phyloP scores from a whole-genome alignment of 805 yeast species.

The Metschnikowia aberdeeniae region DNA sequence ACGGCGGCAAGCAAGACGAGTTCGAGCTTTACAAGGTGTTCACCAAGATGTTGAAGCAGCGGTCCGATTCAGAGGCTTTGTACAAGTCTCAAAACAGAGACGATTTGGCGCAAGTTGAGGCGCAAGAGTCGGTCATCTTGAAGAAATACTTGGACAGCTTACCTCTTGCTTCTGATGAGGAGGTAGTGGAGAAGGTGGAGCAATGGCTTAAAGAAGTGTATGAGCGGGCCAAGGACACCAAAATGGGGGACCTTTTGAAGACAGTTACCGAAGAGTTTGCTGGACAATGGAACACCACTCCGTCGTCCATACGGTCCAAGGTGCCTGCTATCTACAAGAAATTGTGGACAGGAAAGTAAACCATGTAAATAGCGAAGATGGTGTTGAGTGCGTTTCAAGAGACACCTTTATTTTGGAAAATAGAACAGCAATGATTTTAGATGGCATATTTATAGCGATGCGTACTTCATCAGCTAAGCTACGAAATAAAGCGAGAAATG shows the following conservation, averaged over 20 bases:
- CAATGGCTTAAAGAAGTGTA: conserved; percentile 19
- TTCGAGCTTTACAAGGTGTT: conserved; percentile 17
- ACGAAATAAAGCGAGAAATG: no score
- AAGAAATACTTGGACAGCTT: conserved; percentile 34
- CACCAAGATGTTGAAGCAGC: conserved; percentile 43
- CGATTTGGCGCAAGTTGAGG: conserved; percentile 54
- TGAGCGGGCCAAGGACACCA: conserved; percentile 5
- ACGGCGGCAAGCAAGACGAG: conserved; percentile 23
- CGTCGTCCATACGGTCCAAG: conserved; percentile 17
- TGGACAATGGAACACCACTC: conserved; percentile 18
- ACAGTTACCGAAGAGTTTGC: conserved; percentile 18
- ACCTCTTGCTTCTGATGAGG: conserved; percentile 47
- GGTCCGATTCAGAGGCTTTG: conserved; percentile 47
- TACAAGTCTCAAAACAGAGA: conserved; percentile 43
- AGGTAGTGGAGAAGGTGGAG: conserved; percentile 26
- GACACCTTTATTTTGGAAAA: no score
- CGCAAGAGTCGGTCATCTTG: conserved; percentile 42
- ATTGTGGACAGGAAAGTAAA: conserved; percentile 10
- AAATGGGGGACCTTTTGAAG: conserved; percentile 11
- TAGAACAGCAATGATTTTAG: no score
- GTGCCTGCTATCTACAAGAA: conserved; percentile 18
- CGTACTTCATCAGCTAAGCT: no score
- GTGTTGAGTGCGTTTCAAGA: no score
- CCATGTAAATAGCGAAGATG: conserved; percentile 1
- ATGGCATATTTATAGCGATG: no score